phyloP scores from a whole-genome alignment of 116 monocot species.

The Dioscorea cayenensis region DNA sequence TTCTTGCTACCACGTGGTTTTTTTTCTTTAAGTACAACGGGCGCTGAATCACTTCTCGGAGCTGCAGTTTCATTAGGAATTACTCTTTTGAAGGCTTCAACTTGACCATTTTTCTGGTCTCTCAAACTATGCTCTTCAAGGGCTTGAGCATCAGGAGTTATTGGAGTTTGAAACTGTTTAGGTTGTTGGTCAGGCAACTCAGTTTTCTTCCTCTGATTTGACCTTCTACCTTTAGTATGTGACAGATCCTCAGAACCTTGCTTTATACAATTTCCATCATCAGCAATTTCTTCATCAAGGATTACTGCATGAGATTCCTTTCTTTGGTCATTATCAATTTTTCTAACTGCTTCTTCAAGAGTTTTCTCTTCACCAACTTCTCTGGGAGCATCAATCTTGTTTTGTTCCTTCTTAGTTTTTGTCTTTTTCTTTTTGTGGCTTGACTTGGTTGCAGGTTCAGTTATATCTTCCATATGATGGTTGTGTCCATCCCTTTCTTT shows the following conservation, averaged over 20 bases:
- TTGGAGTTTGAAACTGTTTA: neutral
- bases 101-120: neutral
- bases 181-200: neutral
- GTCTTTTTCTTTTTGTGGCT: constrained; percentile 10
- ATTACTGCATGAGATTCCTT: constrained; percentile 1
- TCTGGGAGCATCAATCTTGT: constrained; percentile 1
- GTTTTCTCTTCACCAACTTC: constrained; percentile 11
- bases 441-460: constrained; percentile 8
- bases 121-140: neutral
- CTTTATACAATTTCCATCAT: neutral
- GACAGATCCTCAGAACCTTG: neutral
- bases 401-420: constrained; percentile 3
- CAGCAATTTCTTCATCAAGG: neutral
- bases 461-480: neutral
- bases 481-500: neutral
- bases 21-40: constrained; percentile 5
- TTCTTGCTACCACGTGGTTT: constrained; percentile 16
- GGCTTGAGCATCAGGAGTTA: neutral
- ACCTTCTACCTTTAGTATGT: neutral
- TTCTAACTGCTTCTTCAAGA: constrained; percentile 6
- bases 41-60: neutral
- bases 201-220: constrained; percentile 8
- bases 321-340: neutral
- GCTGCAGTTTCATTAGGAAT: neutral
- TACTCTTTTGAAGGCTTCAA: neutral